Base-by-base conservation (phyloP, 257 asterid genomes). In the Vinca minor region DNA sequence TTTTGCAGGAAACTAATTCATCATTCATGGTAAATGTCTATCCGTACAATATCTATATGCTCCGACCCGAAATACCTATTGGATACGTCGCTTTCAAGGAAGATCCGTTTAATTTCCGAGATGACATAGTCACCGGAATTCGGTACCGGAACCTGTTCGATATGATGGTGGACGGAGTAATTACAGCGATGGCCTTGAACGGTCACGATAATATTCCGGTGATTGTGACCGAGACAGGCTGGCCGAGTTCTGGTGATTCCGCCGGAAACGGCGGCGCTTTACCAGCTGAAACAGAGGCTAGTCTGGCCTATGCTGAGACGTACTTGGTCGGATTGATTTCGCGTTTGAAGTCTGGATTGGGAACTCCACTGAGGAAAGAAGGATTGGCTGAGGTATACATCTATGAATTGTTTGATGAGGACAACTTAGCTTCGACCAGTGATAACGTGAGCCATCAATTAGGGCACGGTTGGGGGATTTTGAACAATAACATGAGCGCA, bases 111-210 rank as follows among this genome's bases (percentile, higher is more conserved):
- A 86, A 86, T 71, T 91, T 77, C 74, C 78, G 95, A 34, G 98
- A 91, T 17, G 98, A 91, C 66, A 55, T 34, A 0, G 58, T 81
- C 65, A 91, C 95, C 13, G 94, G 88, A 28, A 85, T 84, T 41
- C 76, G 96, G 57, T 91, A 91, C 76, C 69, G 86, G 70, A 91
- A 88, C 62, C 48, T 91, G 75, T 91, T 86, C 69, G 98, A 91
- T 74, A 78, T 86, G 95, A 91, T 91, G 95, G 93, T 91, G 26
- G 98, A 92, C 38, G 82, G 87, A 0, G 85, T 92, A 0, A 41
- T 92, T 4, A 87, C 96, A 0, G 91, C 96, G 0, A 68, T 89
- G 82, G 90, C 96, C 1, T 82, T 80, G 36, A 25, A 82, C 0
- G 95, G 98, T 10, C 79, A 79, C 70, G 91, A 82, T 71, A 79